Evolutionary conservation across 805 yeast species (phyloP).

Genomic region (Grigorovia transvaalensis): DNA sequence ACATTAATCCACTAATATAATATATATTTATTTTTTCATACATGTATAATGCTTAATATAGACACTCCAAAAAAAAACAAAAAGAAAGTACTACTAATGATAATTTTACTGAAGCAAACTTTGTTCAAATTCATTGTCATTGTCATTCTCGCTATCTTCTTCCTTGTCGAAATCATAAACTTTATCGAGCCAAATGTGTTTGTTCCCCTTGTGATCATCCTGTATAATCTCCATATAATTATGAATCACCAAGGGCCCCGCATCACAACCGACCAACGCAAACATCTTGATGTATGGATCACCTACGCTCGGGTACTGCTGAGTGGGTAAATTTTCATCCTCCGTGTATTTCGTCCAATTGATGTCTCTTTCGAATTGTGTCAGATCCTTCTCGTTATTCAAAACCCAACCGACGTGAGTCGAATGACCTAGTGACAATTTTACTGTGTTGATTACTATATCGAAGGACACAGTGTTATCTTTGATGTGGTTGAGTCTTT

Average conservation of each 20-base stretch:
- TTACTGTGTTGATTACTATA: conserved; percentile 20
- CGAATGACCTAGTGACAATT: conserved; percentile 20
- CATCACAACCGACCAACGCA: conserved; percentile 33
- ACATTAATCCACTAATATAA: no score
- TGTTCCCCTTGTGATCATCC: neutral
- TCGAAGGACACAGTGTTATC: conserved; percentile 23
- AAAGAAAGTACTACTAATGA: no score
- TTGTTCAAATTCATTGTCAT: neutral
- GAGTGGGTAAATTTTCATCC: conserved; percentile 12
- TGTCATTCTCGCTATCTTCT: neutral
- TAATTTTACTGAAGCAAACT: neutral
- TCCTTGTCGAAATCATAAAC: neutral
- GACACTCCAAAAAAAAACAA: no score
- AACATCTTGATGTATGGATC: conserved; percentile 20
- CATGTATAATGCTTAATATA: no score
- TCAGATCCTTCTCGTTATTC: conserved; percentile 8
- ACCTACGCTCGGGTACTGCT: neutral
- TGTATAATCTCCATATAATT: conserved; percentile 25
- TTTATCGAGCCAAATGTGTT: neutral
- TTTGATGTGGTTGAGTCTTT: conserved; percentile 14
- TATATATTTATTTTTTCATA: no score
- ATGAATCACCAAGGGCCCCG: conserved; percentile 34
- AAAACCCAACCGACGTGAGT: conserved; percentile 3
- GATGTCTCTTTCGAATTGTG: conserved; percentile 20
- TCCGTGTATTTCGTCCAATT: conserved; percentile 23